Base-by-base conservation (phyloP, 805 yeast species). In the Candida ulmi region DNA sequence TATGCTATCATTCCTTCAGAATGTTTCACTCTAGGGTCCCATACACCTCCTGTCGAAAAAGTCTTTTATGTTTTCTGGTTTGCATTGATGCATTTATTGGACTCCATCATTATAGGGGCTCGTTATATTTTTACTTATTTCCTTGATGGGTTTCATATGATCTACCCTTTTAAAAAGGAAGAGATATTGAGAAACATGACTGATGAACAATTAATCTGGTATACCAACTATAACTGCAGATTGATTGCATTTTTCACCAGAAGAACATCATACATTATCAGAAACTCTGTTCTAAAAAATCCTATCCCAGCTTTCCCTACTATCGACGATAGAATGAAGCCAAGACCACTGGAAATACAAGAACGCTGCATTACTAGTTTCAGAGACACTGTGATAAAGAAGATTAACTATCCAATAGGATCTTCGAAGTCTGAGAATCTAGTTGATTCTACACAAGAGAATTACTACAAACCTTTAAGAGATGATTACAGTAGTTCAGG, bases 41-140 rank as follows among this genome's bases (percentile, higher is more conserved):
- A 19, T 8, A 19, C 30, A 2, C 16, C 34, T 8, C 31, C 31
- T 5, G n/a, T 30, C 9, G 11, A 25, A 2, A 39, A 35, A n/a
- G 35, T 39, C 3, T 31, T 39, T 7, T 35, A 35, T 21, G 27
- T 31, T 3, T 30, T 30, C 8, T 39, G 42, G 42, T 34, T 17
- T n/a, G 17, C 30, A 8, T 11, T 41, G 5, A 16, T 28, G 4
- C 11, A 13, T 8, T 7, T 30, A 2, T 18, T 41, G 17, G 37
- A 34, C 5, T 17, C 34, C 5, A 30, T 31, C 7, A 3, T 41
- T 3, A 17, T 32, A 5, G 34, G 38, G n/a, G 9, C 12, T 9
- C 18, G 41, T 19, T 38, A 38, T 15, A 29, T 38, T 30, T 38
- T 38, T 11, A 24, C 41, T 2, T 33, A 17, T 12, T 24, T 25